Percentiles rank a stretch among this genome's conserved stretches.
Evolutionary conservation across 2,329 filamentous ascomycete genomes (phyloP).

Genomic region (Aspergillus tanneri): DNA sequence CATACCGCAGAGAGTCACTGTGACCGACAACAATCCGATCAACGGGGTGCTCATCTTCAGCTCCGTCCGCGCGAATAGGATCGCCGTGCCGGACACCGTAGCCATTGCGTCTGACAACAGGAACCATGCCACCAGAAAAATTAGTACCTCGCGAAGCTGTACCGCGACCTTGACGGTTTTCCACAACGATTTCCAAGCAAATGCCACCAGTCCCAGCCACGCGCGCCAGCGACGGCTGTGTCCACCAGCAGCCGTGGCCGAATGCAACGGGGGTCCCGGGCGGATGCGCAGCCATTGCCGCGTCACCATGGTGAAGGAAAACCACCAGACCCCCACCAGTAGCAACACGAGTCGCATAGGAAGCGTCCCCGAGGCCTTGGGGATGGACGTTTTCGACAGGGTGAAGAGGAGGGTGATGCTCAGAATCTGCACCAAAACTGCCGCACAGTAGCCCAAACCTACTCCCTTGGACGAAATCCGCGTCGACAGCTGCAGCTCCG

Average conservation of each 20-base stretch:
- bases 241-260: slow-evolving; percentile 13
- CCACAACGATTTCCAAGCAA: slow-evolving; percentile 79
- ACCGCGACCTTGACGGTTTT: slow-evolving; percentile 71
- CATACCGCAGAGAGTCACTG: slow-evolving; percentile 77
- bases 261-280: slow-evolving; percentile 68
- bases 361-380: slow-evolving; percentile 68
- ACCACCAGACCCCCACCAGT: slow-evolving; percentile 84
- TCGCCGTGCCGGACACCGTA: slow-evolving; percentile 85
- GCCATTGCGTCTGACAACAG: slow-evolving; percentile 86
- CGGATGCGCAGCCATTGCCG: slow-evolving; percentile 78
- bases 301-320: slow-evolving; percentile 77
- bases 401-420: slow-evolving; percentile 71
- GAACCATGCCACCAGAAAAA: slow-evolving; percentile 88
- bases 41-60: slow-evolving; percentile 79
- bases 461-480: slow-evolving; percentile 85
- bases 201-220: slow-evolving; percentile 68
- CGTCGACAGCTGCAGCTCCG: slow-evolving; percentile 75
- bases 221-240: slow-evolving; percentile 38
- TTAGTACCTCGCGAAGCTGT: slow-evolving; percentile 68
- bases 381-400: slow-evolving; percentile 34
- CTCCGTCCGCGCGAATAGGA: slow-evolving; percentile 87
- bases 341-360: slow-evolving; percentile 79
- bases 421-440: slow-evolving; percentile 75
- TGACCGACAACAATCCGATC: slow-evolving; percentile 83
- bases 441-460: slow-evolving; percentile 83